phyloP scores from a whole-genome alignment of 2,329 filamentous ascomycete genomes.

The Pyricularia sp. region DNA sequence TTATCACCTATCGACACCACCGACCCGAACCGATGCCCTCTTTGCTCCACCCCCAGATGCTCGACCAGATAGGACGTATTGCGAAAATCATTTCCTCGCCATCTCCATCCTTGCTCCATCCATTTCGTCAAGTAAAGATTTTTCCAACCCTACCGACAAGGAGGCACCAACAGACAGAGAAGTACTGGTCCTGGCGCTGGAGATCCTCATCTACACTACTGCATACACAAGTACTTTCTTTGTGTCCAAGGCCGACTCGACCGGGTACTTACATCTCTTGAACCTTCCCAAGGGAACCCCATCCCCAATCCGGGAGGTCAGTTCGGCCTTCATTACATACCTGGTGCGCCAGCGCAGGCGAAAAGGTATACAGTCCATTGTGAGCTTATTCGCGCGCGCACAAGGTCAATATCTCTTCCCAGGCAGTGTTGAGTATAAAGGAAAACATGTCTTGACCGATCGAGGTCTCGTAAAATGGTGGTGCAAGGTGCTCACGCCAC shows the following conservation, averaged over 20 bases:
- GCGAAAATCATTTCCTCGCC: conserved; percentile 70
- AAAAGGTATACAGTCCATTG: conserved; percentile 56
- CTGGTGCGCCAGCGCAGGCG: conserved; percentile 60
- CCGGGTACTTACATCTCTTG: conserved; percentile 69
- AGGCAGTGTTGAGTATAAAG: conserved; percentile 72
- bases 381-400: conserved; percentile 86
- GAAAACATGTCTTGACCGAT: conserved; percentile 89
- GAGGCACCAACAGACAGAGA: conserved; percentile 21
- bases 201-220: conserved; percentile 81
- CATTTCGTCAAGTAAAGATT: conserved; percentile 5
- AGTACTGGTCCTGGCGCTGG: conserved; percentile 73
- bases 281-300: conserved; percentile 50
- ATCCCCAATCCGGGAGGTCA: conserved; percentile 68
- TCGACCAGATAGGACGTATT: conserved; percentile 68
- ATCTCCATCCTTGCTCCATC: conserved; percentile 32
- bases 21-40: conserved; percentile 63
- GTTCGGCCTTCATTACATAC: conserved; percentile 66
- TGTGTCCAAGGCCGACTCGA: conserved; percentile 94
- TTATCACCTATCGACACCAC: conserved; percentile 82
- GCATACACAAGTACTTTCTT: conserved; percentile 77
- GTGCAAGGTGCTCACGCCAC: conserved; percentile 76
- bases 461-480: conserved; percentile 90
- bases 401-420: conserved; percentile 95
- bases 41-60: conserved; percentile 69
- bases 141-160: conserved; percentile 10